These are phyloP conservation scores for Typha latifolia DNA, from an alignment of 176 grass and related monocot genomes.

Conservation along the genomic window DNA sequence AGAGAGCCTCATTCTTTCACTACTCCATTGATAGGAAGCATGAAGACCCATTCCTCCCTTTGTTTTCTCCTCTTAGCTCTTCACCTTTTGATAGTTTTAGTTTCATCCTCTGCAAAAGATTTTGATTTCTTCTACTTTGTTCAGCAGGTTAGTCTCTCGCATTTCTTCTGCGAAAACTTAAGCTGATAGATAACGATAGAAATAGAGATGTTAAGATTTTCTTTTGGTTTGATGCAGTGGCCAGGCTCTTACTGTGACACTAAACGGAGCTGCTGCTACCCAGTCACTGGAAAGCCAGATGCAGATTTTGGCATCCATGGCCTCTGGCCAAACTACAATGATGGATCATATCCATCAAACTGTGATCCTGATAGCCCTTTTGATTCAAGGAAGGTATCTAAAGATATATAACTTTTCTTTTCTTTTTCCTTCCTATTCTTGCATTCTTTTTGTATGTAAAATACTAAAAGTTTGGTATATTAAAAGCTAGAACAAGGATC, in stretches of 20 bases:
- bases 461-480: too few relatives aligned
- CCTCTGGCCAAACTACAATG: slow-evolving; percentile 69
- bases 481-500: too few relatives aligned
- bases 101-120: slow-evolving; percentile 27
- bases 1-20: background rate
- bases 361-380: slow-evolving; percentile 12
- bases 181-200: too few relatives aligned
- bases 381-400: slow-evolving; percentile 13
- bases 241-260: slow-evolving; percentile 70
- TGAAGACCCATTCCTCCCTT: slow-evolving; percentile 23
- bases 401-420: too few relatives aligned
- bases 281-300: slow-evolving; percentile 46
- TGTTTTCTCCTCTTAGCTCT: slow-evolving; percentile 15
- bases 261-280: slow-evolving; percentile 45
- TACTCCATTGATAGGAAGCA: background rate
- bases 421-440: background rate
- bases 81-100: slow-evolving; percentile 16
- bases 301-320: slow-evolving; percentile 75
- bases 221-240: slow-evolving; percentile 40
- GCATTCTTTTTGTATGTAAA: too few relatives aligned
- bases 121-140: slow-evolving; percentile 97
- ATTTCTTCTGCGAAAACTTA: too few relatives aligned
- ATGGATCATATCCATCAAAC: slow-evolving; percentile 32
- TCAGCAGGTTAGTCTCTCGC: slow-evolving; percentile 37
- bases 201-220: background rate